Percentiles rank a stretch among this genome's conserved stretches.
phyloP scores from a whole-genome alignment of 257 asterid genomes.

The Nicotiana attenuata region DNA sequence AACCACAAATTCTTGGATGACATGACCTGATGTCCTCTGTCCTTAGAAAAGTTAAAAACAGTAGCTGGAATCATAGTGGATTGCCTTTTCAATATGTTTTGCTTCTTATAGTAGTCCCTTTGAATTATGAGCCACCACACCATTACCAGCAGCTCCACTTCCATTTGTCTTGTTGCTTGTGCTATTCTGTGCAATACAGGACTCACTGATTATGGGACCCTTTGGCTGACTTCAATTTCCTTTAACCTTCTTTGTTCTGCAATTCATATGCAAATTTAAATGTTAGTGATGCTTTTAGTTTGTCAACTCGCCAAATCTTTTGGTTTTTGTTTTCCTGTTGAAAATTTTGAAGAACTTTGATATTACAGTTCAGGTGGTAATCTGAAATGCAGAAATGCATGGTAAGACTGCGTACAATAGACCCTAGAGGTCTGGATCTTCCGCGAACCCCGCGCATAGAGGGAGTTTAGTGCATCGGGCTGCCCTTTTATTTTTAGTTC shows the following conservation, averaged over 20 bases:
- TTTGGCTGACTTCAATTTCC: not conserved
- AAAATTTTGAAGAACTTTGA: not conserved
- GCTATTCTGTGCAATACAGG: slow-evolving; percentile 15
- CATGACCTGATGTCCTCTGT: slow-evolving; percentile 14
- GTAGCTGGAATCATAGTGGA: slow-evolving; percentile 22
- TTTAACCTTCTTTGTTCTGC: not conserved
- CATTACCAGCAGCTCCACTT: slow-evolving; percentile 31
- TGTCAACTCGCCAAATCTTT: not conserved
- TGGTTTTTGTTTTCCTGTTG: not conserved
- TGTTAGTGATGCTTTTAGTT: too few relatives aligned
- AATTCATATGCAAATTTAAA: not conserved
- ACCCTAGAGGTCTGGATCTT: too few relatives aligned
- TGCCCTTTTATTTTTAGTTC: not conserved
- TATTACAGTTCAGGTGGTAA: not conserved
- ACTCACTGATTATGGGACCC: slow-evolving; percentile 17
- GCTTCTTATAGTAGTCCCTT: slow-evolving; percentile 20
- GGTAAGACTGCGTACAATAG: rapidly evolving
- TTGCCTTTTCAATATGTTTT: slow-evolving; percentile 25
- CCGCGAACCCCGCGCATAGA: too few relatives aligned
- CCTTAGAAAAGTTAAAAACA: slow-evolving; percentile 15
- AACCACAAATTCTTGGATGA: not conserved
- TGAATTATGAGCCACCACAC: slow-evolving; percentile 51
- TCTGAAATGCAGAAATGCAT: too few relatives aligned
- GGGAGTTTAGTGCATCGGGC: too few relatives aligned
- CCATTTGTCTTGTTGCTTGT: slow-evolving; percentile 23